These are phyloP conservation scores for Cyphellophora attinorum DNA, from an alignment of 2,329 filamentous ascomycete genomes.

Conservation along the genomic window DNA sequence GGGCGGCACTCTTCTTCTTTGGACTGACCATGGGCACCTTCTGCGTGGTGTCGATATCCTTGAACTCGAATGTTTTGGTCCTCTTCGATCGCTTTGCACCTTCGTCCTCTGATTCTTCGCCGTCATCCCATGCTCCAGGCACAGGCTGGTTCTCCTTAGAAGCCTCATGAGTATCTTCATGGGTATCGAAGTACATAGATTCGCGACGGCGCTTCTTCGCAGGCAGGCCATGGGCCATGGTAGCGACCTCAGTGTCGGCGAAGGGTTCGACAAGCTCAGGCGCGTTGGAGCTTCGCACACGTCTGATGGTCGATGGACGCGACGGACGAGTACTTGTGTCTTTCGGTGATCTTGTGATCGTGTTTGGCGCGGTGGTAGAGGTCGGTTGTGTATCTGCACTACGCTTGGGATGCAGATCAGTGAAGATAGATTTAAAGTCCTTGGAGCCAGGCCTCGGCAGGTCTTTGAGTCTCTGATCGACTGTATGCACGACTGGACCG, in stretches of 20 bases:
- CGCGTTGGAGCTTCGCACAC: conserved; percentile 26
- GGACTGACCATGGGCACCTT: conserved; percentile 5
- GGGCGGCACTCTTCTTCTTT: conserved; percentile 14
- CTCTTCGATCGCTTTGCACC: conserved; percentile 16
- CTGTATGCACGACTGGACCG: conserved; percentile 13
- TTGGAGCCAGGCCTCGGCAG: conserved; percentile 21
- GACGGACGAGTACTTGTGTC: conserved; percentile 26
- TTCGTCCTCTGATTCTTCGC: conserved; percentile 15
- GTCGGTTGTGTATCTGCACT: conserved; percentile 10
- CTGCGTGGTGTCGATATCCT: conserved; percentile 4
- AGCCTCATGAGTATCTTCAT: conserved; percentile 10
- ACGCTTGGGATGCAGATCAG: conserved; percentile 15
- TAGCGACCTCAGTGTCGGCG: conserved; percentile 16
- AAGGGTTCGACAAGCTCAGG: conserved; percentile 14
- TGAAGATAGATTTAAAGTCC: conserved; percentile 21
- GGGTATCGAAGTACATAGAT: conserved; percentile 12
- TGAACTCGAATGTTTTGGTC: conserved; percentile 1
- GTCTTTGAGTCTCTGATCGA: conserved; percentile 13
- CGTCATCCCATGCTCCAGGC: not conserved
- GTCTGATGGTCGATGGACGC: conserved; percentile 30
- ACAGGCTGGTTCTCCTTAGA: conserved; percentile 15
- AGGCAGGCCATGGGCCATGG: conserved; percentile 19
- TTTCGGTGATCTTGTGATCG: conserved; percentile 13
- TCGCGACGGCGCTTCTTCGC: conserved; percentile 24
- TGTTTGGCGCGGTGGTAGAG: conserved; percentile 8